These are phyloP conservation scores for Lactifluus subvellereus DNA, from an alignment of 768 basidiomycete genomes.

Conservation along the genomic window DNA sequence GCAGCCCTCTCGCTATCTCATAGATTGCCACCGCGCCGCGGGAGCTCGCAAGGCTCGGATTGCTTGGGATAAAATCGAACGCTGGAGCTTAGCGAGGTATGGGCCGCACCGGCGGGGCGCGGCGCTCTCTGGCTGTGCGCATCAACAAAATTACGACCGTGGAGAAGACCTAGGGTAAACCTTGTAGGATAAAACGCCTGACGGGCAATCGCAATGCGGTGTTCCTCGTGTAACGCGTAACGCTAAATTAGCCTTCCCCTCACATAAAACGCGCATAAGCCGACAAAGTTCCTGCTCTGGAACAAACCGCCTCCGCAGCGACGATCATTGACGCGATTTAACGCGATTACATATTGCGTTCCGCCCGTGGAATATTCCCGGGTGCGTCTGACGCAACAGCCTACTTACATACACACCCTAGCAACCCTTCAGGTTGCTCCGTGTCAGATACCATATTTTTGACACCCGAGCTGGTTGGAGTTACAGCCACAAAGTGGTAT, in stretches of 20 bases:
- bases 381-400: not conserved
- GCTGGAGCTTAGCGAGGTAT: not conserved
- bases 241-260: constrained; percentile 2
- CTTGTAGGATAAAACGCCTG: not conserved
- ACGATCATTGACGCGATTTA: constrained; percentile 1
- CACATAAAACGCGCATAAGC: not conserved
- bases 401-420: not conserved
- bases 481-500: not conserved
- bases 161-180: not conserved
- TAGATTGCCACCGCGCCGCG: not conserved
- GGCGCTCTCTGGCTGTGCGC: not conserved
- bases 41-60: not conserved
- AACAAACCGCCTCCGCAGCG: constrained; percentile 1
- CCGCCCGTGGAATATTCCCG: constrained; percentile 2
- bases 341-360: not conserved
- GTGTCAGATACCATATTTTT: not conserved
- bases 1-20: not conserved
- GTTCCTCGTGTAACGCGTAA: not conserved
- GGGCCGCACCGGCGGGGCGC: not conserved
- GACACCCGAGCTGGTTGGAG: not conserved
- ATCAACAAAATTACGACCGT: not conserved
- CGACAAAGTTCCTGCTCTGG: not conserved
- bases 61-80: not conserved
- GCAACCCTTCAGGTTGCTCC: not conserved
- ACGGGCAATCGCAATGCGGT: not conserved